Evolutionary conservation across 2,329 filamentous ascomycete genomes (phyloP), one percentile per base, ranked within the genome.

Genomic region (Aureobasidium sp.): DNA sequence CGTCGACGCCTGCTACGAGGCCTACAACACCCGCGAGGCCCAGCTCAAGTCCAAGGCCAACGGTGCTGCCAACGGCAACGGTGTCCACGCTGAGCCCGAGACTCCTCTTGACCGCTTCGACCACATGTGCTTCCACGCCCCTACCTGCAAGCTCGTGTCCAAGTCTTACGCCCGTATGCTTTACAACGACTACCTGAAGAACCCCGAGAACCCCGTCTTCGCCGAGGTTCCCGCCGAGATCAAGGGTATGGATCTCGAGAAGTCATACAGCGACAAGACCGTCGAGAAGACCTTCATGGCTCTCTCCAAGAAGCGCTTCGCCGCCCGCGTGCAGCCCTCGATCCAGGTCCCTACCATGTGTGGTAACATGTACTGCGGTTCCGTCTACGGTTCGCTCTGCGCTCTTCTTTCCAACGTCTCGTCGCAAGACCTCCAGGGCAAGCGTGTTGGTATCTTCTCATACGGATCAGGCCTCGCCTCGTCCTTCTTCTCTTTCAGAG

Each of bases 281-380:
- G 73, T 81, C 29, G 79, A 81, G 73, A 81, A 81, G 77, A 78
- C 74, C 41, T 81, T 81, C 70, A 77, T 80, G 72, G 76, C 67
- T 41, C 74, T 81, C 27, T 69, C 78, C 47, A 81, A 81, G 76
- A 81, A 81, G 75, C 75, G 78, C 53, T 81, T 80, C 67, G 75
- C 73, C 50, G 63, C 73, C 57, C 78, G 78, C 63, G 79, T 81
- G 44, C 76, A 80, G 72, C 79, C 79, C 30, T 71, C 75, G 62
- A 78, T 80, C 65, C 69, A 79, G 65, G 76, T 80, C 29, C 79
- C 79, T 8, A 81, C 79, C 66, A 75, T 77, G 74, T 81, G 79
- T 73, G 79, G 79, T 61, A 81, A 81, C 77, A 81, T 81, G 79
- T 81, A 81, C 76, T 79, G 76, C 65, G 79, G 76, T 34, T 79